Conservation (phyloP, 2,329 filamentous ascomycete genomes). For the Trichoderma atroviride region DNA sequence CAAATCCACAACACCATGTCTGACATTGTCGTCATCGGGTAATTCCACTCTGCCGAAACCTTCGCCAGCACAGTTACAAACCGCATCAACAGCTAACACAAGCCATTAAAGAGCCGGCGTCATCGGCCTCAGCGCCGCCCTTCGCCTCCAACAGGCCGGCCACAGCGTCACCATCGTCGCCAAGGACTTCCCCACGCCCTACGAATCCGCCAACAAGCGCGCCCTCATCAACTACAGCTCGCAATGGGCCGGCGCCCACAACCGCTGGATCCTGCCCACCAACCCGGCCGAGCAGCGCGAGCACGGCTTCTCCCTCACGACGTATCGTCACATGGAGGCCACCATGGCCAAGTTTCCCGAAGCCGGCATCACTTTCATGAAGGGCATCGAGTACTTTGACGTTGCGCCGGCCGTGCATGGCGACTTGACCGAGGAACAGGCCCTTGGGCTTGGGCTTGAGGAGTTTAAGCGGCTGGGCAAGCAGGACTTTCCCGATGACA, state of each 20-base stretch:
- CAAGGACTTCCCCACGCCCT: slow-evolving; percentile 51
- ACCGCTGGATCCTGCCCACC: slow-evolving; percentile 46
- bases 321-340: slow-evolving; percentile 47
- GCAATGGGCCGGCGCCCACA: slow-evolving; percentile 55
- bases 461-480: slow-evolving; percentile 42
- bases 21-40: slow-evolving; percentile 38
- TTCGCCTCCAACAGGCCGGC: slow-evolving; percentile 45
- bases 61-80: too few species aligned
- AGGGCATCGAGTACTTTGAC: slow-evolving; percentile 53
- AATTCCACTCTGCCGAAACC: slow-evolving; percentile 6
- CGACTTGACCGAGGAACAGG: slow-evolving; percentile 37
- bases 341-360: slow-evolving; percentile 39
- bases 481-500: slow-evolving; percentile 41
- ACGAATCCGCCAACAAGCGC: slow-evolving; percentile 46
- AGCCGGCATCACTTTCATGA: slow-evolving; percentile 52
- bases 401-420: slow-evolving; percentile 42
- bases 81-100: neutral
- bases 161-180: slow-evolving; percentile 49
- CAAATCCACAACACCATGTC: slow-evolving; percentile 14
- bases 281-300: slow-evolving; percentile 43
- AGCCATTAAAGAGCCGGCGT: slow-evolving; percentile 48
- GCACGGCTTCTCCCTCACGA: slow-evolving; percentile 47
- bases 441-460: slow-evolving; percentile 31
- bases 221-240: slow-evolving; percentile 54
- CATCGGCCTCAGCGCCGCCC: slow-evolving; percentile 50